Percentiles rank a stretch among this genome's conserved stretches.
These are phyloP conservation scores for Cladobotryum mycophilum DNA, from an alignment of 2,329 filamentous ascomycete genomes.

Conservation along the genomic window DNA sequence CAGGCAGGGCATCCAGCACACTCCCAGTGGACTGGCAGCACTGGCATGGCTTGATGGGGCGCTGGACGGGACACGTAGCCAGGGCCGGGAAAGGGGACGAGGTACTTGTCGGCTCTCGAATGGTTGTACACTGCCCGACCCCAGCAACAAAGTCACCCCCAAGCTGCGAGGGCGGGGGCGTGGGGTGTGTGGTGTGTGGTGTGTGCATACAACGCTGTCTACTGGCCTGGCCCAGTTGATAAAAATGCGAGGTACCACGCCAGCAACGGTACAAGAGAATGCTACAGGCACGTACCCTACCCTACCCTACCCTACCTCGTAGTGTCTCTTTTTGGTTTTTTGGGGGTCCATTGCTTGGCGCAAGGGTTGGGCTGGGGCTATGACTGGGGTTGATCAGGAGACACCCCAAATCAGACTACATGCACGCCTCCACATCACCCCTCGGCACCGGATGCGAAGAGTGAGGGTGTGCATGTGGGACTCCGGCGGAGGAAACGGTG, in stretches of 20 bases:
- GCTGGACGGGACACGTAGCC: constrained; percentile 12
- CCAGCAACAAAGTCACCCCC: constrained; percentile 8
- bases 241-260: neutral
- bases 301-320: too few relatives aligned
- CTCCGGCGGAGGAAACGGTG: constrained; percentile 2
- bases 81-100: constrained; percentile 10
- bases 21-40: neutral
- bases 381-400: constrained; percentile 1
- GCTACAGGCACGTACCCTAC: too few relatives aligned
- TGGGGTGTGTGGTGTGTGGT: neutral
- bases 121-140: constrained; percentile 13
- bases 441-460: constrained; percentile 7
- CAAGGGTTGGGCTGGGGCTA: constrained; percentile 2
- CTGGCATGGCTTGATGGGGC: constrained; percentile 9
- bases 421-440: neutral
- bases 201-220: neutral
- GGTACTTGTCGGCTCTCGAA: constrained; percentile 15
- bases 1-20: constrained; percentile 8
- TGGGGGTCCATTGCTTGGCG: neutral
- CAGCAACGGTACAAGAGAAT: constrained; percentile 1
- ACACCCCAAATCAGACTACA: constrained; percentile 1
- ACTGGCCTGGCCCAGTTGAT: too few relatives aligned
- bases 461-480: constrained; percentile 9
- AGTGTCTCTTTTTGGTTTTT: neutral
- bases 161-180: constrained; percentile 6